Conservation (phyloP, 805 yeast genomes). For the Candida namnaoensis region DNA sequence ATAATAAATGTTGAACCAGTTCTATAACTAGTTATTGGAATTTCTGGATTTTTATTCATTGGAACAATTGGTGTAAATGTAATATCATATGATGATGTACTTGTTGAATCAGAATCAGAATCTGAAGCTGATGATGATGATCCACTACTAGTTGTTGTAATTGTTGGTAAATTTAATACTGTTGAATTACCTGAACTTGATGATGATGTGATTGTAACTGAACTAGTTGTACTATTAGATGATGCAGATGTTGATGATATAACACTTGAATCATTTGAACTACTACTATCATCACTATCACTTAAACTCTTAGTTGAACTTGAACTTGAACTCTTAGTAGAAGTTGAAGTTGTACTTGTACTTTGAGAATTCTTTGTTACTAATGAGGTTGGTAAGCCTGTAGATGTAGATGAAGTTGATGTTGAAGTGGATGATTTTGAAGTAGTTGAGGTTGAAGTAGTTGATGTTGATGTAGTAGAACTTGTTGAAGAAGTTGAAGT, state of each 20-base stretch:
- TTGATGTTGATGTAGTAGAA: not conserved
- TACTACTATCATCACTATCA: too few species aligned
- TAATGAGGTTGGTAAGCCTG: too few species aligned
- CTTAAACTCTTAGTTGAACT: too few species aligned
- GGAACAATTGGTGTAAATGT: constrained; percentile 18
- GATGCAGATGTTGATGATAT: too few species aligned
- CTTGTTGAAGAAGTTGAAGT: constrained; percentile 2
- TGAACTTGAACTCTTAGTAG: too few species aligned
- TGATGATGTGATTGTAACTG: not conserved
- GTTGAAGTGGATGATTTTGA: not conserved
- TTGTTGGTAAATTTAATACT: not conserved
- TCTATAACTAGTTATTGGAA: constrained; percentile 37
- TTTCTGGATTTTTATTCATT: constrained; percentile 41
- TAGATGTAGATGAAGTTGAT: too few species aligned
- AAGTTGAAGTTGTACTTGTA: too few species aligned
- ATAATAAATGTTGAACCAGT: constrained; percentile 75
- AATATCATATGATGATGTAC: constrained; percentile 3
- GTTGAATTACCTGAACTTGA: not conserved
- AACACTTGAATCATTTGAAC: too few species aligned
- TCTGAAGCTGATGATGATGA: too few species aligned
- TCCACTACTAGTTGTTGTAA: not conserved
- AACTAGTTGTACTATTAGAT: not conserved
- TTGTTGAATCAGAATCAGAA: not conserved
- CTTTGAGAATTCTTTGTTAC: too few species aligned
- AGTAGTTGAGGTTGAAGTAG: not conserved